Evolutionary conservation across 768 basidiomycete species (phyloP).

Genomic region (Lactifluus rugatus): DNA sequence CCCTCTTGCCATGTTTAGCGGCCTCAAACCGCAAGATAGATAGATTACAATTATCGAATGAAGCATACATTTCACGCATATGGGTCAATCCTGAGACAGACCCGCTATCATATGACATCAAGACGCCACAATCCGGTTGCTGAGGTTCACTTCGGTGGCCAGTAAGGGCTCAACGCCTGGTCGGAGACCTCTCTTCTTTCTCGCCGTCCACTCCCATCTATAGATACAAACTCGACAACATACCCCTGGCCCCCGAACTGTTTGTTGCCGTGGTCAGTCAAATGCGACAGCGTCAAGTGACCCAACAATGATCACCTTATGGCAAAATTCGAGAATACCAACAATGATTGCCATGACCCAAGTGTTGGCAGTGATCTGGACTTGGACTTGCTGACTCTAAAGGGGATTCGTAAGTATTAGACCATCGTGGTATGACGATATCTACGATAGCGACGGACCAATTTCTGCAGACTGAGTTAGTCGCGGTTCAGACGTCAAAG

Average conservation of each 20-base stretch:
- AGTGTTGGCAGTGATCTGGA: conserved; percentile 24
- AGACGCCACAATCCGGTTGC: too few species aligned
- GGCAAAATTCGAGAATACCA: conserved; percentile 16
- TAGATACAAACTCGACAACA: conserved; percentile 5
- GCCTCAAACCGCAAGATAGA: too few species aligned
- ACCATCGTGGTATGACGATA: background rate
- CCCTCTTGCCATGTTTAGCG: too few species aligned
- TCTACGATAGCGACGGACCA: background rate
- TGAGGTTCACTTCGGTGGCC: background rate
- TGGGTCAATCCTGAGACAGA: too few species aligned
- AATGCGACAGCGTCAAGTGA: background rate
- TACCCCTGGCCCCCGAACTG: conserved; percentile 4
- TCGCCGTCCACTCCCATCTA: background rate
- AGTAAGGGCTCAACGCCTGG: background rate
- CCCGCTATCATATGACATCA: too few species aligned
- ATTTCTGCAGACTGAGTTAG: background rate
- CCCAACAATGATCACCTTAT: conserved; percentile 11
- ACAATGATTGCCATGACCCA: conserved; percentile 30
- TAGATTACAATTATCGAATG: background rate
- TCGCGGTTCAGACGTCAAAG: background rate
- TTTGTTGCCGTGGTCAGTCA: background rate
- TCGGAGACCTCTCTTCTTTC: background rate
- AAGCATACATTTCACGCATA: background rate
- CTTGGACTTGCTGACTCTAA: conserved; percentile 24
- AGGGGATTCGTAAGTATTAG: background rate